phyloP scores from a whole-genome alignment of 345 rosid species.

The Eutrema japonicum region DNA sequence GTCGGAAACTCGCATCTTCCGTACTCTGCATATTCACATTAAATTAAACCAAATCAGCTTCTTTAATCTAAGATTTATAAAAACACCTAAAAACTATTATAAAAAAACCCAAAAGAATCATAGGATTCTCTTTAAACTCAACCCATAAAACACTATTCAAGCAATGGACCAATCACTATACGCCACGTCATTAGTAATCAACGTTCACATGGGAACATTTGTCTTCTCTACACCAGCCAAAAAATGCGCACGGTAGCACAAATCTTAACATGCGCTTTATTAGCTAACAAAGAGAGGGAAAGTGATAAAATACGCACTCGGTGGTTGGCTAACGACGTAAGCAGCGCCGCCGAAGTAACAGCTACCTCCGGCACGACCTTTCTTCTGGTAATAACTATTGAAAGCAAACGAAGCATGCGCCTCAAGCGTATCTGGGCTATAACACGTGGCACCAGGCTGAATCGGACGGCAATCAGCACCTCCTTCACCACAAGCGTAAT shows the following conservation, averaged over 20 bases:
- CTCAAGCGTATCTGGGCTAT: constrained; percentile 67
- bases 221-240: not conserved
- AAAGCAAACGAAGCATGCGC: constrained; percentile 98
- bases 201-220: constrained; percentile 41
- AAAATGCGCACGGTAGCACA: constrained; percentile 1
- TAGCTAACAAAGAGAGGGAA: too few species aligned
- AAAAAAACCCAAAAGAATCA: constrained; percentile 14
- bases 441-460: constrained; percentile 75
- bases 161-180: not conserved
- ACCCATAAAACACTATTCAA: not conserved
- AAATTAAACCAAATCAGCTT: constrained; percentile 25
- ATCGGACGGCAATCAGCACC: constrained; percentile 83
- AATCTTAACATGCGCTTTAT: constrained; percentile 18
- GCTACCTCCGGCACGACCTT: constrained; percentile 66
- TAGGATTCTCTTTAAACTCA: constrained; percentile 32
- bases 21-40: constrained; percentile 54
- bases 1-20: constrained; percentile 71
- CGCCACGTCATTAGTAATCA: constrained; percentile 1
- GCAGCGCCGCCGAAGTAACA: constrained; percentile 94
- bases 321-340: constrained; percentile 74
- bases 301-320: constrained; percentile 56
- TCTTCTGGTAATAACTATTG: constrained; percentile 88
- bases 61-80: not conserved
- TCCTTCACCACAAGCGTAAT: constrained; percentile 92
- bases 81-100: not conserved